Evolutionary conservation across 306 rosid genomes (phyloP).

Genomic region (Albizia julibrissin): DNA sequence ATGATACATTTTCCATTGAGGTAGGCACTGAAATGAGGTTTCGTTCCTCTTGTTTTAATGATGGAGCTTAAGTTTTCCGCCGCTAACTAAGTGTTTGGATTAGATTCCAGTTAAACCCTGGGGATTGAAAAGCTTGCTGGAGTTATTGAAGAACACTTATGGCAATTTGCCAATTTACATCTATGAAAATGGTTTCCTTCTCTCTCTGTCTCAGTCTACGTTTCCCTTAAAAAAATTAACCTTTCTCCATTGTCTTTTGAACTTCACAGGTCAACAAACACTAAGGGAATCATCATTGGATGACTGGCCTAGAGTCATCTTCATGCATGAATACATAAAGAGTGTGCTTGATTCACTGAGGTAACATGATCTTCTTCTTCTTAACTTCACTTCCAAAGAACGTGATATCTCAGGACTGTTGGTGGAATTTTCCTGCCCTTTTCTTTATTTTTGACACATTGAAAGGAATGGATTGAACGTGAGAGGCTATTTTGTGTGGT

Average conservation of each 20-base stretch:
- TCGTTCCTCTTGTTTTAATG: background rate
- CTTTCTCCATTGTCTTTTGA: background rate
- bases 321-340: constrained; percentile 47
- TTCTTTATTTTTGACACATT: constrained; percentile 14
- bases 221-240: background rate
- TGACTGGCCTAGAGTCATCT: constrained; percentile 60
- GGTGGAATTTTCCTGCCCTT: background rate
- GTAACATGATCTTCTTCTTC: constrained; percentile 35
- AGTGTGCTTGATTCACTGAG: constrained; percentile 46
- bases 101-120: constrained; percentile 40
- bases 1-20: background rate
- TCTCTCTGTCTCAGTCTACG: background rate
- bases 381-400: background rate
- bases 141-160: constrained; percentile 41
- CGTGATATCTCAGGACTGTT: background rate
- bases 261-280: constrained; percentile 53
- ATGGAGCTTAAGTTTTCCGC: background rate
- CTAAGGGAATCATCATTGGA: constrained; percentile 50
- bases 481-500: constrained; percentile 71
- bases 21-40: constrained; percentile 34
- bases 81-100: constrained; percentile 6
- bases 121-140: constrained; percentile 37
- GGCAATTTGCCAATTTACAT: constrained; percentile 8
- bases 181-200: constrained; percentile 54
- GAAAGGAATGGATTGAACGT: constrained; percentile 62